Conservation (phyloP, 306 rosid species). For the Urtica urens region DNA sequence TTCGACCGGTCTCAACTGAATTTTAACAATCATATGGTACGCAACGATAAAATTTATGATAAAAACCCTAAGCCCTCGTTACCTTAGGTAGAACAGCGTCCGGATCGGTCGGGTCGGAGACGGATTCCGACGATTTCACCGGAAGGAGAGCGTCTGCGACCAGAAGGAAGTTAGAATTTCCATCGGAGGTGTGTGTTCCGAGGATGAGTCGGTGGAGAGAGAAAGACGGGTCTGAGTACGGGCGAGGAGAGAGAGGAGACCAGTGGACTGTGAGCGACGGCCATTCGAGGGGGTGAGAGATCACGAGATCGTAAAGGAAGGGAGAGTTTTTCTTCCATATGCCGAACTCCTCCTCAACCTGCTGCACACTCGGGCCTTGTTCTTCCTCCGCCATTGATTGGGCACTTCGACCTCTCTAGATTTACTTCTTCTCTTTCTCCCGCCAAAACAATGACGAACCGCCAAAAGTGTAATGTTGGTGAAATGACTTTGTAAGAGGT, state of each 20-base stretch:
- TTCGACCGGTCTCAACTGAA: too few species aligned
- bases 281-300: constrained; percentile 81
- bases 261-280: constrained; percentile 90
- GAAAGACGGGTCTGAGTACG: constrained; percentile 40
- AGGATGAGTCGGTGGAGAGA: constrained; percentile 50
- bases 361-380: constrained; percentile 9
- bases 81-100: constrained; percentile 54
- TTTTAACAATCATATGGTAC: too few species aligned
- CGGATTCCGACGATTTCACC: constrained; percentile 16
- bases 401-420: not conserved
- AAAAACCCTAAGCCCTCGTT: too few species aligned
- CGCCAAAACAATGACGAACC: too few species aligned
- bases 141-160: constrained; percentile 66
- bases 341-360: constrained; percentile 61
- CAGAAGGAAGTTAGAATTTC: constrained; percentile 58
- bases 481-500: too few species aligned
- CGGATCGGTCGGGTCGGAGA: constrained; percentile 13
- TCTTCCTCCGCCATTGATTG: constrained; percentile 40
- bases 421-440: constrained; percentile 15
- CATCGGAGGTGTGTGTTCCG: constrained; percentile 76
- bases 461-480: too few species aligned
- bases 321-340: constrained; percentile 89
- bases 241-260: constrained; percentile 33
- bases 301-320: constrained; percentile 54
- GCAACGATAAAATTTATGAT: not conserved